Conservation (phyloP, 768 basidiomycete genomes). For the Kwoniella sp. region DNA sequence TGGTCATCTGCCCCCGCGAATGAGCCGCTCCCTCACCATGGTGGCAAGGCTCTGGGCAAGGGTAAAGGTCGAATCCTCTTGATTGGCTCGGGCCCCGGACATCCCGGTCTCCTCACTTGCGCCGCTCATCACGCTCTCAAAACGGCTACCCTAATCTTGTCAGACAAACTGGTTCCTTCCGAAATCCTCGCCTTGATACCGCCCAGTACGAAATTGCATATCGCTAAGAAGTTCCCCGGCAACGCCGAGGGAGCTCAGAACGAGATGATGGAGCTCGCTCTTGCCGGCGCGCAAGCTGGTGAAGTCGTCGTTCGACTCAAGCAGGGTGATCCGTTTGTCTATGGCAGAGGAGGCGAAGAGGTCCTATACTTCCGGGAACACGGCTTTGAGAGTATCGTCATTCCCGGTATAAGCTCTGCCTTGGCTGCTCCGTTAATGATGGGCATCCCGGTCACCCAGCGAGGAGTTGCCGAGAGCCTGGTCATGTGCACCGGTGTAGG, state of each 20-base stretch:
- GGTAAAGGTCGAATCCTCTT: slow-evolving; percentile 74
- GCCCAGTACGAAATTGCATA: slow-evolving; percentile 66
- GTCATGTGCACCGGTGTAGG: slow-evolving; percentile 94
- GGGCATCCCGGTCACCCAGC: slow-evolving; percentile 90
- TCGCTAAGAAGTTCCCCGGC: slow-evolving; percentile 96
- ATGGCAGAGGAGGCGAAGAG: slow-evolving; percentile 93
- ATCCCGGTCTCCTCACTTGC: slow-evolving; percentile 85
- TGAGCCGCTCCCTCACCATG: slow-evolving; percentile 37
- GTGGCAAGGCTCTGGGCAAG: slow-evolving; percentile 43
- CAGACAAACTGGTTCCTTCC: slow-evolving; percentile 93
- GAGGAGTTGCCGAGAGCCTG: slow-evolving; percentile 87
- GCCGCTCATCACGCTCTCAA: slow-evolving; percentile 80
- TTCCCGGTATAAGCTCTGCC: slow-evolving; percentile 88
- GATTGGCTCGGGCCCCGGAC: slow-evolving; percentile 92
- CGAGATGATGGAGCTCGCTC: slow-evolving; percentile 90
- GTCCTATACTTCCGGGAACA: slow-evolving; percentile 84
- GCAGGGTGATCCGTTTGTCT: slow-evolving; percentile 95
- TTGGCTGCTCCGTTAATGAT: slow-evolving; percentile 87
- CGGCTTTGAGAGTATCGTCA: slow-evolving; percentile 78
- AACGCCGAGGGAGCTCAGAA: slow-evolving; percentile 92
- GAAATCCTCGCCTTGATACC: slow-evolving; percentile 86
- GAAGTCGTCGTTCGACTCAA: slow-evolving; percentile 88
- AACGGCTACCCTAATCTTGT: slow-evolving; percentile 81
- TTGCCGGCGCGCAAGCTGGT: slow-evolving; percentile 77
- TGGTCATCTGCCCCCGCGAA: slow-evolving; percentile 29